Evolutionary conservation across 805 yeast genomes (phyloP).

Genomic region (Metschnikowia amazonensis): DNA sequence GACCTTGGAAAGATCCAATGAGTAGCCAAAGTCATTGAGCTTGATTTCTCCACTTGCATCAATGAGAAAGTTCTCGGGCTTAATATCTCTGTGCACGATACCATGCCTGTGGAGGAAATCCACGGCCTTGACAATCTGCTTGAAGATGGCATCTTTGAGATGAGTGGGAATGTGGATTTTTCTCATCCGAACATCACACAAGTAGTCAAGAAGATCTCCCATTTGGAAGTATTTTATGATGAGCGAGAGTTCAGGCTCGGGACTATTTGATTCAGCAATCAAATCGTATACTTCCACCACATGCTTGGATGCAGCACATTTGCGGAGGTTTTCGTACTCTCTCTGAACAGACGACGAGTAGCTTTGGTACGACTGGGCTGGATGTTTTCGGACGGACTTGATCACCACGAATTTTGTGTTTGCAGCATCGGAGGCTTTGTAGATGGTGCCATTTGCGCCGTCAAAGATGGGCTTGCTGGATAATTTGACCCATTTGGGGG

Average conservation of each 20-base stretch:
- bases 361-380: conserved; percentile 7
- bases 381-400: conserved; percentile 28
- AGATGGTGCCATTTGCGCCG: conserved; percentile 40
- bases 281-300: conserved; percentile 29
- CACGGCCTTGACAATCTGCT: conserved; percentile 44
- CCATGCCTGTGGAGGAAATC: conserved; percentile 39
- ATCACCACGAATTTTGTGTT: conserved; percentile 24
- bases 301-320: conserved; percentile 26
- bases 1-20: conserved; percentile 30
- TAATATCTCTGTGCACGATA: conserved; percentile 50
- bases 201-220: conserved; percentile 46
- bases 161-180: conserved; percentile 29
- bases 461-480: conserved; percentile 35
- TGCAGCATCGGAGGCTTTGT: conserved; percentile 27
- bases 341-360: conserved; percentile 25
- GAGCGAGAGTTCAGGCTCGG: conserved; percentile 26
- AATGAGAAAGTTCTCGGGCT: conserved; percentile 52
- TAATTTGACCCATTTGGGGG: conserved; percentile 22
- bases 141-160: conserved; percentile 45
- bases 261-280: conserved; percentile 13
- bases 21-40: conserved; percentile 51
- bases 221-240: conserved; percentile 41
- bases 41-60: conserved; percentile 43
- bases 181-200: conserved; percentile 37
- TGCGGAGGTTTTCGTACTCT: conserved; percentile 29